Conservation (phyloP, 1,284 basidiomycete genomes). For the Xerocomus minutiporus region DNA sequence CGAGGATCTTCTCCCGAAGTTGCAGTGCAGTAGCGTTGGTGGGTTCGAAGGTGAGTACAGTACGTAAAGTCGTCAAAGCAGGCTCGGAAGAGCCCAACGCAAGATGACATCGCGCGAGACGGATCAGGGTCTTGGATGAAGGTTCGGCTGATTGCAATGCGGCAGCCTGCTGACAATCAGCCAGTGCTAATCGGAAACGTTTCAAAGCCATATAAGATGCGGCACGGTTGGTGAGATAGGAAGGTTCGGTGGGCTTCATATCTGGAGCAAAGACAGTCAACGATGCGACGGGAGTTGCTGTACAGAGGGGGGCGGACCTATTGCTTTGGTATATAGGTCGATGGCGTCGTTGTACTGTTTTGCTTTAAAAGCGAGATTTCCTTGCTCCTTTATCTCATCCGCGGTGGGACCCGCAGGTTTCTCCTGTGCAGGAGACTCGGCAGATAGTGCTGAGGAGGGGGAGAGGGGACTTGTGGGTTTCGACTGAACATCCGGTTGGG, state of each 20-base stretch:
- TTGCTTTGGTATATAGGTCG: conserved; percentile 75
- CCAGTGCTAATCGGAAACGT: conserved; percentile 66
- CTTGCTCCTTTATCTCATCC: conserved; percentile 66
- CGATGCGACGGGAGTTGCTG: conserved; percentile 8
- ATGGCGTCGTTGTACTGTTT: conserved; percentile 68
- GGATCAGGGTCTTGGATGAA: conserved; percentile 67
- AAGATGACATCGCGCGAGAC: conserved; percentile 76
- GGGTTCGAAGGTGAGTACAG: conserved; percentile 53
- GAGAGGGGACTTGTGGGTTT: conserved; percentile 20
- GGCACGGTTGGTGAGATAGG: conserved; percentile 81
- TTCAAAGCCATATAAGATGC: conserved; percentile 83
- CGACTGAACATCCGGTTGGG: conserved; percentile 5
- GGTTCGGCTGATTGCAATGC: conserved; percentile 54
- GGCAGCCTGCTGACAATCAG: conserved; percentile 75
- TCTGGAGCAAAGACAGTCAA: conserved; percentile 37
- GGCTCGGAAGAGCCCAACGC: conserved; percentile 65
- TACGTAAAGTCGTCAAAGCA: conserved; percentile 59
- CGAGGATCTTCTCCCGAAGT: conserved; percentile 56
- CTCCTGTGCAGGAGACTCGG: conserved; percentile 17
- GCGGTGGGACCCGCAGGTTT: conserved; percentile 34
- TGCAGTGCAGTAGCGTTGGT: conserved; percentile 52
- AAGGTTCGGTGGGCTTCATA: conserved; percentile 63
- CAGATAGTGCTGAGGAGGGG: conserved; percentile 18
- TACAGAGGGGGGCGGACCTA: conserved; percentile 39
- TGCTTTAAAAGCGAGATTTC: conserved; percentile 72